Evolutionary conservation across 345 rosid species (phyloP).

Genomic region (Rhodamnia argentea): DNA sequence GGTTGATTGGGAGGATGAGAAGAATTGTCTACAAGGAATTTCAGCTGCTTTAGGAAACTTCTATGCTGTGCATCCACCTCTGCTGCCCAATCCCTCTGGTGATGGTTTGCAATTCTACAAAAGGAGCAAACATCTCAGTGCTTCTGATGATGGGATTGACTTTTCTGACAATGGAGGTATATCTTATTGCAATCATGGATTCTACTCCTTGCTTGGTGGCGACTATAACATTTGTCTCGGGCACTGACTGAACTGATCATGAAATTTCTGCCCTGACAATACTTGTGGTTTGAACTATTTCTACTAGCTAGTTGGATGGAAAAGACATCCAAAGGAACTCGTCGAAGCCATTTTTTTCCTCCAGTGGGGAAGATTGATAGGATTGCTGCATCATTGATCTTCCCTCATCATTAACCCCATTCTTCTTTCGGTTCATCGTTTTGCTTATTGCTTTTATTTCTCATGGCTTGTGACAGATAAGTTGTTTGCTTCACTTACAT

Average conservation of each 20-base stretch:
- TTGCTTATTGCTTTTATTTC: not conserved
- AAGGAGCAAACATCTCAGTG: constrained; percentile 19
- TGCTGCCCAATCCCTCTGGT: constrained; percentile 79
- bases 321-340: not conserved
- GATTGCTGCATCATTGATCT: not conserved
- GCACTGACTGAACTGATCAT: not conserved
- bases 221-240: not conserved
- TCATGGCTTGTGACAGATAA: not conserved
- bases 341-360: not conserved
- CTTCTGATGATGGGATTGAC: constrained; percentile 19
- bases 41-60: constrained; percentile 91
- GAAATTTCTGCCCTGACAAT: not conserved
- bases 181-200: not conserved
- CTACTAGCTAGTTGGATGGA: not conserved
- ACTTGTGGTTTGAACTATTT: not conserved
- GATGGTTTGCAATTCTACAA: constrained; percentile 57
- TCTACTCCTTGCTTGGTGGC: not conserved
- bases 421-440: not conserved
- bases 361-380: not conserved
- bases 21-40: constrained; percentile 67
- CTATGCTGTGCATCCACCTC: constrained; percentile 87
- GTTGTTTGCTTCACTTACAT: not conserved
- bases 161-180: constrained; percentile 26
- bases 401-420: not conserved
- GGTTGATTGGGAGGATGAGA: constrained; percentile 93